phyloP scores from a whole-genome alignment of 2,329 filamentous ascomycete species.

The Penicillium sp. region DNA sequence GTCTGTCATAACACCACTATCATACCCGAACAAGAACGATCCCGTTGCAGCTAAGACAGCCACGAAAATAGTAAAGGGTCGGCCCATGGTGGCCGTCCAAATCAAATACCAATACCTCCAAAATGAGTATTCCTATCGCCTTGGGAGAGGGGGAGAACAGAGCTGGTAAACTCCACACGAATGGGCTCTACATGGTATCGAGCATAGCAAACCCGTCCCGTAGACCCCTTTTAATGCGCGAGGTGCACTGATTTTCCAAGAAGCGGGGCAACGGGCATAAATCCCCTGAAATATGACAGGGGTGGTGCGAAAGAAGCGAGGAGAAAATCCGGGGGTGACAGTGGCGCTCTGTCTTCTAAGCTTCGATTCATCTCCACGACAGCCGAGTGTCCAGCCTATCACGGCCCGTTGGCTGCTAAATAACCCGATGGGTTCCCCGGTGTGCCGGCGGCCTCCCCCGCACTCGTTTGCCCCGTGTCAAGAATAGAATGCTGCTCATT shows the following conservation, averaged over 20 bases:
- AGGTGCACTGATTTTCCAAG: background rate
- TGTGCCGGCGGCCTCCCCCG: slow-evolving; percentile 2
- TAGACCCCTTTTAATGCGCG: background rate
- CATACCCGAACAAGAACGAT: slow-evolving; percentile 51
- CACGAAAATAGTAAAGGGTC: slow-evolving; percentile 44
- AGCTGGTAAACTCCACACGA: background rate
- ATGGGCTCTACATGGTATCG: slow-evolving; percentile 1
- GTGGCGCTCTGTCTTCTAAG: background rate
- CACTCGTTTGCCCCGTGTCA: background rate
- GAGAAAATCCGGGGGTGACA: background rate
- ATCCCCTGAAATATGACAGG: background rate
- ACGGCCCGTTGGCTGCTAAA: background rate
- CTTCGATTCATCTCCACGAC: slow-evolving; percentile 1
- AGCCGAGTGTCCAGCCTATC: slow-evolving; percentile 11
- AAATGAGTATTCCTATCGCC: background rate
- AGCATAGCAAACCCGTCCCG: background rate
- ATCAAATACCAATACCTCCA: background rate
- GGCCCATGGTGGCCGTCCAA: slow-evolving; percentile 39
- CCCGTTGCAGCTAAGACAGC: slow-evolving; percentile 50
- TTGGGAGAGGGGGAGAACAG: background rate
- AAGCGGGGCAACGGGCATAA: slow-evolving; percentile 1
- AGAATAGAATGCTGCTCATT: background rate
- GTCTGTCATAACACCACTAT: slow-evolving; percentile 39
- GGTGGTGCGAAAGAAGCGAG: background rate
- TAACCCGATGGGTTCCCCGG: slow-evolving; percentile 11